Conservation (phyloP, 2,329 filamentous ascomycete species). For the Fusarium hostae region DNA sequence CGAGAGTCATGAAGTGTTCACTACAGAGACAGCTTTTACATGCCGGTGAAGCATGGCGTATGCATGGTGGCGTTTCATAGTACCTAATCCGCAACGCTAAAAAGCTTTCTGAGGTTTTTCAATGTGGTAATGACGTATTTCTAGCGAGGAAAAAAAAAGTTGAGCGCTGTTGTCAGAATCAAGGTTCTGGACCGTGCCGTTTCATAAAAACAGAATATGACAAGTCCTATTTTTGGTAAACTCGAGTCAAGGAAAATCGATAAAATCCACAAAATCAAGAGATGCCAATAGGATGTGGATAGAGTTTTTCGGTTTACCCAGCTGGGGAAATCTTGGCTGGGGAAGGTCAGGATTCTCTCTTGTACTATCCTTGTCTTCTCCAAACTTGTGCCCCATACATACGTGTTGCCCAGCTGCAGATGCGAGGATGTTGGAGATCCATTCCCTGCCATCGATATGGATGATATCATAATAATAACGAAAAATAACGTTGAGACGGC, state of each 20-base stretch:
- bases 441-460: not conserved
- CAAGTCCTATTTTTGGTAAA: conserved; percentile 13
- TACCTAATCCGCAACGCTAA: conserved; percentile 28
- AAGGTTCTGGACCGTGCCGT: conserved; percentile 30
- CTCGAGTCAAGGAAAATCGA: not conserved
- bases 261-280: not conserved
- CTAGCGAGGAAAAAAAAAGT: not conserved
- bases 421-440: conserved; percentile 8
- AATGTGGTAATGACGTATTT: conserved; percentile 40
- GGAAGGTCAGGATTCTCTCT: conserved; percentile 13
- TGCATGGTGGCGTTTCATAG: conserved; percentile 30
- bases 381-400: conserved; percentile 14
- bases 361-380: conserved; percentile 22
- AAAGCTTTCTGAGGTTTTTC: conserved; percentile 11
- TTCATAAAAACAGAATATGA: conserved; percentile 4
- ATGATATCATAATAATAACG: not conserved
- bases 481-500: not conserved
- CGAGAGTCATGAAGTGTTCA: conserved; percentile 28
- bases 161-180: conserved; percentile 12
- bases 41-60: conserved; percentile 31
- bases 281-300: not conserved
- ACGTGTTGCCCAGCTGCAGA: not conserved
- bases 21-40: conserved; percentile 28
- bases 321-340: conserved; percentile 11
- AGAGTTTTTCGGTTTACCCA: conserved; percentile 12